Base-by-base conservation (phyloP, 257 asterid genomes). In the Datura wrightii region DNA sequence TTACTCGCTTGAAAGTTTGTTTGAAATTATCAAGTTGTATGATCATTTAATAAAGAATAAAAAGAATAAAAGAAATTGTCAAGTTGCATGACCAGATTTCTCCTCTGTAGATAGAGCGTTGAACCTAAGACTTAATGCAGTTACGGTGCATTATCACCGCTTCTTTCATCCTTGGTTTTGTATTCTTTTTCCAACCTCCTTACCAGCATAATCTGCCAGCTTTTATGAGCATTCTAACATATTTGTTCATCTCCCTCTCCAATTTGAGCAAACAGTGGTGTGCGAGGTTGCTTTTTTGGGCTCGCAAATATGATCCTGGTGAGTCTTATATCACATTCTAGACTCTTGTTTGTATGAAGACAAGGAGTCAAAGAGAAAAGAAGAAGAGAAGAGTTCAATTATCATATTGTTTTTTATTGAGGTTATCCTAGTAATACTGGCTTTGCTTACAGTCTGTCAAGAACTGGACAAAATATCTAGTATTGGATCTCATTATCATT, bases 281-380 rank as follows among this genome's bases (percentile, higher is more conserved):
- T 94, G 83, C 94, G 99, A 31, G 95, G 98, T 89, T 90, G 93
- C 91, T 87, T 91, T 89, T 96, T 96, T 86, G 94, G 98, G 79
- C 74, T 94, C 84, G 99, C 98, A 85, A 96, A 96, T 88, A 94
- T 94, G 99, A 91, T 94, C 89, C 92, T 96, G 90, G 99, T 96
- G 89, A 93, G 98, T 92, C 67, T 11, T 36, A 5, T 4, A 65
- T 65, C 72, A 65, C 72, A 34, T 65, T 60, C 19, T 31, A 34
- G 46, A 58, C 11, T 58, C 52, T 69, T 69, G 52, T 70, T 41
- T 70, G 34, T 66, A 70, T 70, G 6, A 19, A 70, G 31, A 58
- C 34, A n/a, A 56, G 24, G 62, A 15, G 52, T 67, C 46, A 3
- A 67, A 67, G 14, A 8, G 4, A 60, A 60, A 6, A 16, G 4